A percentile compares a stretch with the other conserved stretches of the same genome.
Conservation (phyloP, 192 early-diverging fungal species). For the Pilobolus umbonatus region DNA sequence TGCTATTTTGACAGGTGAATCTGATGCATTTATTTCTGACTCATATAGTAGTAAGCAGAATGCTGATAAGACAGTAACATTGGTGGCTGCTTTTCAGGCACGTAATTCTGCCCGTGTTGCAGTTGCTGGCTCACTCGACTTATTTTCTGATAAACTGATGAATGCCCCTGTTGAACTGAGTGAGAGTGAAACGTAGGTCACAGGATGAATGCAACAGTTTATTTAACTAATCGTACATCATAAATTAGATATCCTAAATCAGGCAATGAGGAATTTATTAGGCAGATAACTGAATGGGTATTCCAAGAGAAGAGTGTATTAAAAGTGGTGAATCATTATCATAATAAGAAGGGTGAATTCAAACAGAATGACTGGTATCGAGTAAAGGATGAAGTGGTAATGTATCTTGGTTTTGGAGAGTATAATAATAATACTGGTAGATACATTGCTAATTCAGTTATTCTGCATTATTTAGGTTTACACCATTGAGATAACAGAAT, state of each 20-base stretch:
- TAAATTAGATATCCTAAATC: constrained; percentile 24
- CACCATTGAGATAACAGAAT: constrained; percentile 76
- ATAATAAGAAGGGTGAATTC: constrained; percentile 63
- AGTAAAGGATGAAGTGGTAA: constrained; percentile 87
- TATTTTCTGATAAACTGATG: constrained; percentile 68
- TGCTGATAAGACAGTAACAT: constrained; percentile 44
- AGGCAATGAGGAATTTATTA: constrained; percentile 72
- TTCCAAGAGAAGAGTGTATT: constrained; percentile 91
- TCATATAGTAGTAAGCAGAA: constrained; percentile 37
- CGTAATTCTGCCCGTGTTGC: constrained; percentile 83
- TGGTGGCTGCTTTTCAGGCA: constrained; percentile 86
- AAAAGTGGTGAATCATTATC: constrained; percentile 56
- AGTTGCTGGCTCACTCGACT: constrained; percentile 73
- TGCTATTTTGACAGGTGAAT: constrained; percentile 49
- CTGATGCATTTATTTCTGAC: constrained; percentile 66
- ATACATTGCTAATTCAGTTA: too few species aligned
- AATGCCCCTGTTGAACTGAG: constrained; percentile 14
- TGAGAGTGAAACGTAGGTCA: not conserved
- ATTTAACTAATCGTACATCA: not conserved
- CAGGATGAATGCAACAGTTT: too few species aligned
- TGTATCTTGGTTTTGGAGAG: not conserved
- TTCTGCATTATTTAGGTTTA: constrained; percentile 75
- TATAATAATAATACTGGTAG: constrained; percentile 17
- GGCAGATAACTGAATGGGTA: constrained; percentile 79
- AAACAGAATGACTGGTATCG: constrained; percentile 78